Evolutionary conservation across 2,329 filamentous ascomycete genomes (phyloP).

Genomic region (Calonectria fujianensis): DNA sequence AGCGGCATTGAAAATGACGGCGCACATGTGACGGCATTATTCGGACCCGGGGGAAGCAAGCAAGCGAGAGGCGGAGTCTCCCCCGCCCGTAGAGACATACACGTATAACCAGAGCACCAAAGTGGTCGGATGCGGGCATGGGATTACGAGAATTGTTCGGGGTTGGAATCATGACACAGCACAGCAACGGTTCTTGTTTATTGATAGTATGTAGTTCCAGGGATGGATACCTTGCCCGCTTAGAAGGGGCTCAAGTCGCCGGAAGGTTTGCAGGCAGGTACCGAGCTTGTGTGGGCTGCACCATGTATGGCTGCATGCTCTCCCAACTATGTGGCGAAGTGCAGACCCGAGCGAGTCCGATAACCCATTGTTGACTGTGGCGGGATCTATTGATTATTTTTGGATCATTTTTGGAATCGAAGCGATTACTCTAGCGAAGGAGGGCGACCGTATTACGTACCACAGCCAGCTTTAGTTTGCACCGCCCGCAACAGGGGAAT

Average conservation of each 20-base stretch:
- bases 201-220: not conserved
- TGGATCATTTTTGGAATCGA: conserved; percentile 35
- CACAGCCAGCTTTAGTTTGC: conserved; percentile 12
- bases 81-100: conserved; percentile 7
- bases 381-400: conserved; percentile 33
- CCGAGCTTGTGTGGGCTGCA: conserved; percentile 6
- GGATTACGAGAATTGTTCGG: not conserved
- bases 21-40: conserved; percentile 22
- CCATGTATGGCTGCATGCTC: conserved; percentile 11
- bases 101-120: not conserved
- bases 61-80: conserved; percentile 5
- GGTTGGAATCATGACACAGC: not conserved
- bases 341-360: conserved; percentile 30
- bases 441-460: conserved; percentile 19
- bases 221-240: not conserved
- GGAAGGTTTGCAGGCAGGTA: conserved; percentile 20
- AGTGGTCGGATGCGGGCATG: not conserved
- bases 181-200: not conserved
- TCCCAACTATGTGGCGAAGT: conserved; percentile 21
- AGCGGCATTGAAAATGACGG: conserved; percentile 9
- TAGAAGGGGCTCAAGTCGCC: not conserved
- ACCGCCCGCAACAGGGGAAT: conserved; percentile 19
- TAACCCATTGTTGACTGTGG: conserved; percentile 16
- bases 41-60: not conserved
- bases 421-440: conserved; percentile 8